These are phyloP conservation scores for Chernovozyma aurita DNA, from an alignment of 1,139 yeast species.

Conservation along the genomic window DNA sequence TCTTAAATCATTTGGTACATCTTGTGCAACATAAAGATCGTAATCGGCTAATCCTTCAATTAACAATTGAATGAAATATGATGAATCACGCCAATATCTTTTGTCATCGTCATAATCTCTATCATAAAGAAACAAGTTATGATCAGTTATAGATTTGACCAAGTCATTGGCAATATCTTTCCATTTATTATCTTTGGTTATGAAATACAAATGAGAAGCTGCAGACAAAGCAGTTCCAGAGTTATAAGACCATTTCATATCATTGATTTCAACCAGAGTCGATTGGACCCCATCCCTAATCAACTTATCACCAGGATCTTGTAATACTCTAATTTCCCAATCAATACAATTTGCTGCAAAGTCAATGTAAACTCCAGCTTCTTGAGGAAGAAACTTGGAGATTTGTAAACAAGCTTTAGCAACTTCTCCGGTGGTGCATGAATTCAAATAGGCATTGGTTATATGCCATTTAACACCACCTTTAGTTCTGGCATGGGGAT, in stretches of 20 bases:
- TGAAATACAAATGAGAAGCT: conserved; percentile 46
- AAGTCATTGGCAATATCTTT: conserved; percentile 52
- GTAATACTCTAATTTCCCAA: conserved; percentile 50
- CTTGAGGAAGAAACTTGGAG: conserved; percentile 49
- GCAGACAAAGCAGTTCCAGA: conserved; percentile 63
- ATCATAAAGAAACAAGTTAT: conserved; percentile 56
- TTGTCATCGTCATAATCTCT: conserved; percentile 56
- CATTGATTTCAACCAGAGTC: conserved; percentile 41
- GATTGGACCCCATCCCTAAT: conserved; percentile 61
- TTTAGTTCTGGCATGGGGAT: conserved; percentile 34
- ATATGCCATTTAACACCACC: conserved; percentile 73
- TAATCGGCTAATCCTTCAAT: conserved; percentile 71
- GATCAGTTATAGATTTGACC: conserved; percentile 56
- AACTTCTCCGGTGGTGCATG: conserved; percentile 70
- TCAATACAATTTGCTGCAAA: conserved; percentile 54
- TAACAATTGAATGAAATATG: conserved; percentile 60
- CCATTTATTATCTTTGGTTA: conserved; percentile 55
- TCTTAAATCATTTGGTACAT: conserved; percentile 38
- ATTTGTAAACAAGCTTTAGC: conserved; percentile 63
- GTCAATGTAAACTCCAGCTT: conserved; percentile 38
- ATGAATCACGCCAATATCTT: conserved; percentile 63
- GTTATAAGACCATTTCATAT: conserved; percentile 66
- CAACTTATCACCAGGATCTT: conserved; percentile 52
- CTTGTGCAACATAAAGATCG: conserved; percentile 44
- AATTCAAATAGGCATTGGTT: conserved; percentile 52